A percentile compares a stretch with the other conserved stretches of the same genome.
Evolutionary conservation across 2,329 filamentous ascomycete genomes (phyloP).

Genomic region (Stagonosporopsis vannaccii): DNA sequence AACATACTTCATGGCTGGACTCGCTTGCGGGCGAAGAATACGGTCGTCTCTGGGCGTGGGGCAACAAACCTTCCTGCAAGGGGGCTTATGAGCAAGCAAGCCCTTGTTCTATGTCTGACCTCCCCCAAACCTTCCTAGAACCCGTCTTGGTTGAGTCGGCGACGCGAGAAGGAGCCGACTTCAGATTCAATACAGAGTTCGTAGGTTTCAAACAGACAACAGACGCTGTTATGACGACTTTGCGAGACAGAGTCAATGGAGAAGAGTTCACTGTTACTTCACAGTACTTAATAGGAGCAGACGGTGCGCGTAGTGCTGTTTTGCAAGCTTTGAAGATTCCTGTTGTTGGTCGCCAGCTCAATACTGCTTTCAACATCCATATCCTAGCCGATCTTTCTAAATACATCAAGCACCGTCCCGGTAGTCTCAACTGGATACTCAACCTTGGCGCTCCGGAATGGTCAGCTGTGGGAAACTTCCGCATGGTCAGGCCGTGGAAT

Average conservation of each 20-base stretch:
- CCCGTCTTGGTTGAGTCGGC: slow-evolving; percentile 52
- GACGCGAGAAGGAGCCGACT: slow-evolving; percentile 46
- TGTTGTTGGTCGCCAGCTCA: slow-evolving; percentile 55
- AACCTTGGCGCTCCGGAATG: slow-evolving; percentile 59
- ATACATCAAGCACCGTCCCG: slow-evolving; percentile 58
- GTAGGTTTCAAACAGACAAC: slow-evolving; percentile 31
- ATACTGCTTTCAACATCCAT: slow-evolving; percentile 59
- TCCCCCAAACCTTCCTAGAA: slow-evolving; percentile 55
- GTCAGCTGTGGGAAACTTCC: slow-evolving; percentile 31
- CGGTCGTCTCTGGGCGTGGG: slow-evolving; percentile 54
- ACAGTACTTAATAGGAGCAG: slow-evolving; percentile 66
- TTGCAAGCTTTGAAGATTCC: slow-evolving; percentile 57
- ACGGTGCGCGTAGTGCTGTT: slow-evolving; percentile 60
- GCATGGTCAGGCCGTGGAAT: slow-evolving; percentile 70
- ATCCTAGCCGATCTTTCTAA: slow-evolving; percentile 61
- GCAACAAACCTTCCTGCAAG: slow-evolving; percentile 47
- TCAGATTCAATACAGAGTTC: slow-evolving; percentile 52
- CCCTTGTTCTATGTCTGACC: slow-evolving; percentile 53
- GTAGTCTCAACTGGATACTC: slow-evolving; percentile 69
- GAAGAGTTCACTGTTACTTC: slow-evolving; percentile 57
- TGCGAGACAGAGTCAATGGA: slow-evolving; percentile 48
- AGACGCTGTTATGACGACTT: slow-evolving; percentile 16
- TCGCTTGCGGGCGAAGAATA: slow-evolving; percentile 56
- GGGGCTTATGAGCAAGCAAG: slow-evolving; percentile 54
- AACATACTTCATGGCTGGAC: slow-evolving; percentile 54